Base-by-base conservation (phyloP, 345 rosid genomes). In the Nephelium lappaceum region DNA sequence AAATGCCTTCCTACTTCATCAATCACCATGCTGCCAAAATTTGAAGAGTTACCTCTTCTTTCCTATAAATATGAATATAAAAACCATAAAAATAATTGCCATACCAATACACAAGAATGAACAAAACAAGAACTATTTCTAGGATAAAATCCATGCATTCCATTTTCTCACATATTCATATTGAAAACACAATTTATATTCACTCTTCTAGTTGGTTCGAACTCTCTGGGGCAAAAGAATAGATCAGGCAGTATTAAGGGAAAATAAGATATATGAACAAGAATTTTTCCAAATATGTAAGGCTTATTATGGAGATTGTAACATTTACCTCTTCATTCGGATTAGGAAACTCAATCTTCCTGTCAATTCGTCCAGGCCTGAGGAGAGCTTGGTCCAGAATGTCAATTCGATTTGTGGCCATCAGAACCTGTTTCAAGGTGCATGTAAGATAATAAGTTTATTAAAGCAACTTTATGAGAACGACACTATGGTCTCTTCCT, bases 331-430 rank as follows among this genome's bases (percentile, higher is more conserved):
- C 99, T 87, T 79, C 98, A 71, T 97, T 97, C 53, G 99, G 99
- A 86, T 97, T 94, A 55, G 99, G 99, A 78, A 96, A 96, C 83
- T 96, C 98, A 70, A 96, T 96, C 80, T 96, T 96, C 89, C 99
- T 86, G 84, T 96, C 98, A 83, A 96, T 96, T 78, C 99, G 83
- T 79, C 98, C 99, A 10, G 98, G 99, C 88, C 98, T 89, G n/a
- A 93, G 97, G 68, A 94, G 97, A 73, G 97, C 99, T 91, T 96
- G 99, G 83, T 96, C 98, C 72, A 96, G 86, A 78, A 96, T 96
- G 87, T 94, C 99, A 67, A 96, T 96, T 67, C 99, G 90, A 82
- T 96, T 96, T 62, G 99, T 96, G 3, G 99, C 99, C 99, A 97
- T 97, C 85, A 97, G 79, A 82, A 96, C 99, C 99, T 96, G 86